phyloP scores from a whole-genome alignment of 371 early-diverging fungal genomes.

The Coemansia sp. region DNA sequence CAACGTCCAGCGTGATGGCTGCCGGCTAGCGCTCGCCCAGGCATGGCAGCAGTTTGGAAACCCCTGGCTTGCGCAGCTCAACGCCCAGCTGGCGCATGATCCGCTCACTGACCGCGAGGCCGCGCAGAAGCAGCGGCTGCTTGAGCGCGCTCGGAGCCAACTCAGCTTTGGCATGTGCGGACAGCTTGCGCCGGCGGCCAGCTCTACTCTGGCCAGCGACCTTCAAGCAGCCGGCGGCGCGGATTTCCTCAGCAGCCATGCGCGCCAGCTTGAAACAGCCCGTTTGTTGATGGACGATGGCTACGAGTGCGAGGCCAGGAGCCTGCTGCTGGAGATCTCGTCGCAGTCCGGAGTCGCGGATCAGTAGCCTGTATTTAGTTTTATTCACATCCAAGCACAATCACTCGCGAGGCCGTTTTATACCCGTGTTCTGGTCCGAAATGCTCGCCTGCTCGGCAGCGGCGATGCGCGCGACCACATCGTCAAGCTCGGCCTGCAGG shows the following conservation, averaged over 20 bases:
- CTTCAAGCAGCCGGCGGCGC: constrained; percentile 2
- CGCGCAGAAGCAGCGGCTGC: constrained; percentile 5
- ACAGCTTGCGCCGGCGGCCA: not conserved
- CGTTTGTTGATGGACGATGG: constrained; percentile 10
- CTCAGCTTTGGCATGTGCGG: constrained; percentile 7
- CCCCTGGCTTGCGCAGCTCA: constrained; percentile 8
- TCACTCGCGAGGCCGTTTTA: constrained; percentile 39
- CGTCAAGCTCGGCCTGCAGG: constrained; percentile 55
- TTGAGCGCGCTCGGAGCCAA: not conserved
- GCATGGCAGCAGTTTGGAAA: constrained; percentile 21
- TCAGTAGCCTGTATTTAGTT: not conserved
- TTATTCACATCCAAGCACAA: not conserved
- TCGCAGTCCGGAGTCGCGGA: too few species aligned
- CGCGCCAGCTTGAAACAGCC: constrained; percentile 2
- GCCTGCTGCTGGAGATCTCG: constrained; percentile 4
- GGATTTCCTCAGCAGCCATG: not conserved
- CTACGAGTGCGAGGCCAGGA: constrained; percentile 12
- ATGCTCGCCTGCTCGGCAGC: constrained; percentile 5
- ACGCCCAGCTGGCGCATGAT: constrained; percentile 4
- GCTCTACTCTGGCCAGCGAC: not conserved
- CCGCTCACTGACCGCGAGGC: constrained; percentile 17
- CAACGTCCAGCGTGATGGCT: constrained; percentile 13
- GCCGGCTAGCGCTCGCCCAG: constrained; percentile 15
- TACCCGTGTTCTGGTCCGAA: not conserved
- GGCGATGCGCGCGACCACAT: constrained; percentile 38